Conservation (phyloP, 164 flowering plant species). For the Protea cynaroides region DNA sequence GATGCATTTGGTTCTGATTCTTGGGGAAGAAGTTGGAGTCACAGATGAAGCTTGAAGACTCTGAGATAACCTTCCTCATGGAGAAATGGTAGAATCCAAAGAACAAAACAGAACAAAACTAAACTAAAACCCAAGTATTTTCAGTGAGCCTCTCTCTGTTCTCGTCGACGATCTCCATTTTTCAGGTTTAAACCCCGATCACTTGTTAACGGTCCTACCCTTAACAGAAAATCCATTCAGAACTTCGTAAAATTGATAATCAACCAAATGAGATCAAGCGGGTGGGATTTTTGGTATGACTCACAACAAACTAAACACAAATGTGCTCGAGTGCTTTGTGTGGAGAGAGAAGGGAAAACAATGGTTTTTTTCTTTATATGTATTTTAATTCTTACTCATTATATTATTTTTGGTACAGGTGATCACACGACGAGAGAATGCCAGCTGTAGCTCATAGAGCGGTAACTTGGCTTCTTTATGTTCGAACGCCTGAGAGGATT, state of each 20-base stretch:
- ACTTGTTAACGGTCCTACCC: constrained; percentile 50
- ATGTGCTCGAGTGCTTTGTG: too few species aligned
- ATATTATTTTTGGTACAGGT: too few species aligned
- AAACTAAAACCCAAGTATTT: too few species aligned
- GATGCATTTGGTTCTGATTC: too few species aligned
- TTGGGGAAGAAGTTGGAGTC: constrained; percentile 52
- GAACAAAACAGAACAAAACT: constrained; percentile 38
- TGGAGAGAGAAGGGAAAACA: too few species aligned
- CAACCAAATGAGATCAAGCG: constrained; percentile 60
- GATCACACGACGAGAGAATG: too few species aligned
- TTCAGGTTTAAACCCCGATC: constrained; percentile 34
- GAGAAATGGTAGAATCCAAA: constrained; percentile 23
- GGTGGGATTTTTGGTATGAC: constrained; percentile 89
- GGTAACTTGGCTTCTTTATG: too few species aligned
- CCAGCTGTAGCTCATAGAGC: too few species aligned
- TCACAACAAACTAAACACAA: too few species aligned
- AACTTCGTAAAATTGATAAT: constrained; percentile 58
- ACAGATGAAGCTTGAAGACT: constrained; percentile 36
- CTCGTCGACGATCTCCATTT: constrained; percentile 39
- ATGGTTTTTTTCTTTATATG: too few species aligned
- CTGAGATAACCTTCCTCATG: constrained; percentile 27
- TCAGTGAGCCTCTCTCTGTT: constrained; percentile 41
- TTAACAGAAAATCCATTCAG: constrained; percentile 41
- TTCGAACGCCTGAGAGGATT: too few species aligned
- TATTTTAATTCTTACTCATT: too few species aligned